Evolutionary conservation across 306 rosid species (phyloP).

Genomic region (Hylodesmum podocarpum): DNA sequence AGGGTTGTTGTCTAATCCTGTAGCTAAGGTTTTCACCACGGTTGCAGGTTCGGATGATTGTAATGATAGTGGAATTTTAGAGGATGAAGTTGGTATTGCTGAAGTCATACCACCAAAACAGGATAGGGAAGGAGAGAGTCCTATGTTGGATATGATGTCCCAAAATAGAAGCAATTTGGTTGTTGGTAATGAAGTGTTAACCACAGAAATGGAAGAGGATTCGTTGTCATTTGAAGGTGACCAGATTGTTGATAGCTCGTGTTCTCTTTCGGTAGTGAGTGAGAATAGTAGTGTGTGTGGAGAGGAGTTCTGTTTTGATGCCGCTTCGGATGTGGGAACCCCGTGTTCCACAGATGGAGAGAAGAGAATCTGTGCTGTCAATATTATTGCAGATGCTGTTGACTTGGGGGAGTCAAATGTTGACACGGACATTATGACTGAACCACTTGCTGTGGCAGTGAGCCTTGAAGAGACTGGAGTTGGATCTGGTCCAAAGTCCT

Average conservation of each 20-base stretch:
- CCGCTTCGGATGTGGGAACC: constrained; percentile 51
- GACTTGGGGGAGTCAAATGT: constrained; percentile 38
- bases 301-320: constrained; percentile 65
- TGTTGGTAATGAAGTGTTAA: constrained; percentile 35
- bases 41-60: constrained; percentile 46
- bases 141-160: constrained; percentile 51
- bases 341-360: constrained; percentile 44
- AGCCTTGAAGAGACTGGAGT: constrained; percentile 52
- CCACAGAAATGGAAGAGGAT: constrained; percentile 67
- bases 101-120: constrained; percentile 31
- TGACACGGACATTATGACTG: constrained; percentile 43
- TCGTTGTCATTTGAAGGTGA: constrained; percentile 71
- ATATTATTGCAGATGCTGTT: constrained; percentile 38
- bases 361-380: constrained; percentile 45
- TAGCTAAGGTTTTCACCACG: constrained; percentile 41
- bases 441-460: constrained; percentile 45
- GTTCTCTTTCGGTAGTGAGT: constrained; percentile 69
- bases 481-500: constrained; percentile 40
- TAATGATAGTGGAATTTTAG: constrained; percentile 44
- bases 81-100: constrained; percentile 42
- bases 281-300: constrained; percentile 78
- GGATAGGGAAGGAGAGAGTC: constrained; percentile 41
- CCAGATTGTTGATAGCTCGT: constrained; percentile 64
- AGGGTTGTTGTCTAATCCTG: constrained; percentile 57
- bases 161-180: constrained; percentile 42